These are phyloP conservation scores for Scolecobasidium constrictum DNA, from an alignment of 2,329 filamentous ascomycete genomes.

Conservation along the genomic window DNA sequence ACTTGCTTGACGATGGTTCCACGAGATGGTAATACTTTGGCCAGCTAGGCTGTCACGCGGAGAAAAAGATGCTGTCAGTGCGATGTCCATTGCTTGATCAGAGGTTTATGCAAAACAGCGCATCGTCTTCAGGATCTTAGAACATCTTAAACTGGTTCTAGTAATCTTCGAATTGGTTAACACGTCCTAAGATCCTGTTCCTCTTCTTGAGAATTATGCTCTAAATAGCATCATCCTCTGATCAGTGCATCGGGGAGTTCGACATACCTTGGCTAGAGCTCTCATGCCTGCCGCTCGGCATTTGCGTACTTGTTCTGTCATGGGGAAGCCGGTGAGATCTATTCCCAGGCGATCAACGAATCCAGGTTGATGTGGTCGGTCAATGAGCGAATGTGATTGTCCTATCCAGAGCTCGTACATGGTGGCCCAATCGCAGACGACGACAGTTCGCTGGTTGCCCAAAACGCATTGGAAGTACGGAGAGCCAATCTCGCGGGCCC, in stretches of 20 bases:
- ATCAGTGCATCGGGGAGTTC: too few species aligned
- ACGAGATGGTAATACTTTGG: conserved; percentile 16
- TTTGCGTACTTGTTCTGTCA: conserved; percentile 16
- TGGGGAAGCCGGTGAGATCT: conserved; percentile 14
- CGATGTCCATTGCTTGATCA: background rate
- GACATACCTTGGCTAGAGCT: conserved; percentile 13
- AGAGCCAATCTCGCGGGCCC: conserved; percentile 11
- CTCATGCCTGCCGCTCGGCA: conserved; percentile 16
- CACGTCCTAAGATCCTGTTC: too few species aligned
- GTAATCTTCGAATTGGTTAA: too few species aligned
- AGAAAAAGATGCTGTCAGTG: background rate
- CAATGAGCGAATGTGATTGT: conserved; percentile 13
- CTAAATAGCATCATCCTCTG: too few species aligned
- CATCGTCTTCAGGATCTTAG: too few species aligned
- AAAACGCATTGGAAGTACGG: conserved; percentile 14
- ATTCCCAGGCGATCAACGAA: conserved; percentile 16
- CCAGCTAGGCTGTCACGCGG: conserved; percentile 13
- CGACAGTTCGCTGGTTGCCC: conserved; percentile 14
- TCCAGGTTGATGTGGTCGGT: conserved; percentile 16
- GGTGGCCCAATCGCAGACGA: conserved; percentile 13
- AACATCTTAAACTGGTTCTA: too few species aligned
- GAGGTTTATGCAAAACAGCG: too few species aligned
- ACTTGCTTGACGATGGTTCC: conserved; percentile 13
- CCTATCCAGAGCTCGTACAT: conserved; percentile 16
- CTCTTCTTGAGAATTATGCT: too few species aligned